These are phyloP conservation scores for Trypanosoma cruzi DNA, from an alignment of 208 protist species.

Conservation along the genomic window DNA sequence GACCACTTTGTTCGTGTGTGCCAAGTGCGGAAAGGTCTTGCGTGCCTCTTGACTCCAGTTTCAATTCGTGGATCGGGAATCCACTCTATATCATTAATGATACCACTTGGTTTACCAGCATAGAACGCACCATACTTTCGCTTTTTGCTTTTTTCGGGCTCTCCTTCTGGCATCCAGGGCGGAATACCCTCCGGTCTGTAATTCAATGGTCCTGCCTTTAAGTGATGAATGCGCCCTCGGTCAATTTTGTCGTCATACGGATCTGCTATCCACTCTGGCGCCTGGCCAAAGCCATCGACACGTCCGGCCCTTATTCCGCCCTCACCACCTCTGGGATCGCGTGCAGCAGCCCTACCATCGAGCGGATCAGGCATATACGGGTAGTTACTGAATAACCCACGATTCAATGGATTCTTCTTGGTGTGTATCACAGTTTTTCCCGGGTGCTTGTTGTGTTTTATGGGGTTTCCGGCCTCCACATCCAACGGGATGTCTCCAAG, in stretches of 20 bases:
- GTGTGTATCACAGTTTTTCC: slow-evolving; percentile 63
- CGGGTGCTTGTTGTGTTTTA: slow-evolving; percentile 36
- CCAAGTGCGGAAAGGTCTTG: slow-evolving; percentile 85
- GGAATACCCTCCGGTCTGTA: slow-evolving; percentile 49
- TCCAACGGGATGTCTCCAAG: slow-evolving; percentile 64
- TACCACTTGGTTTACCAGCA: slow-evolving; percentile 69
- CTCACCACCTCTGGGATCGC: slow-evolving; percentile 17
- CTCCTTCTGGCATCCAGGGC: slow-evolving; percentile 85
- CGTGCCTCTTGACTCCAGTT: slow-evolving; percentile 49
- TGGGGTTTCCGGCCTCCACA: slow-evolving; percentile 61
- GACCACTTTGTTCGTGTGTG: slow-evolving; percentile 90
- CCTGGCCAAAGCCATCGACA: slow-evolving; percentile 69
- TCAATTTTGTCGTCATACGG: slow-evolving; percentile 76
- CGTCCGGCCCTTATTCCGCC: slow-evolving; percentile 72
- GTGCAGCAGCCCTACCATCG: slow-evolving; percentile 20
- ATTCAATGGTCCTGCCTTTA: slow-evolving; percentile 70
- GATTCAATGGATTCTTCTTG: slow-evolving; percentile 75
- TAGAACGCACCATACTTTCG: slow-evolving; percentile 69
- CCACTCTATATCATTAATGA: slow-evolving; percentile 79
- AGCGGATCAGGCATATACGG: slow-evolving; percentile 77
- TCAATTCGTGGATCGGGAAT: slow-evolving; percentile 87
- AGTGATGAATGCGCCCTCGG: slow-evolving; percentile 71
- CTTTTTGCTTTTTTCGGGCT: slow-evolving; percentile 50
- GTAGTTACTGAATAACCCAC: slow-evolving; percentile 78
- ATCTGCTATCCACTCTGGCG: slow-evolving; percentile 79